Evolutionary conservation across 805 yeast species (phyloP).

Genomic region (Wickerhamomyces mucosus): DNA sequence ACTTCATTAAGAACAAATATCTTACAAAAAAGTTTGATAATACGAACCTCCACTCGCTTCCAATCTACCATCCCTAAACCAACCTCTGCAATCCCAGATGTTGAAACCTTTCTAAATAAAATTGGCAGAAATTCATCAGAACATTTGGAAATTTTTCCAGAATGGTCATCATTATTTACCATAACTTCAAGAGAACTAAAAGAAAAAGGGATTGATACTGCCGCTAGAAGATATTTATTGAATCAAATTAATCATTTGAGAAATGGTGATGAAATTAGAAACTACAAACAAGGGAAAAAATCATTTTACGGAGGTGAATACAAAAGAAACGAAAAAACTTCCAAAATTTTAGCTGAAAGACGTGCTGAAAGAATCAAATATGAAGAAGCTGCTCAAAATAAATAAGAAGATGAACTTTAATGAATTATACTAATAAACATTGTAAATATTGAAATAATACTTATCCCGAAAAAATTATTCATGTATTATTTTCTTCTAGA

Average conservation of each 20-base stretch:
- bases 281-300: conserved; percentile 61
- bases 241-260: conserved; percentile 62
- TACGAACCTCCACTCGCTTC: too few relatives aligned
- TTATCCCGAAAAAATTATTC: too few relatives aligned
- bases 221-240: conserved; percentile 63
- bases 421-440: conserved; percentile 2
- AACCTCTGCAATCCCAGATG: conserved; percentile 52
- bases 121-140: conserved; percentile 74
- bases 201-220: conserved; percentile 65
- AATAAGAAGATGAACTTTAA: conserved; percentile 1
- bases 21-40: too few relatives aligned
- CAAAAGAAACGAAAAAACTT: conserved; percentile 55
- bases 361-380: conserved; percentile 20
- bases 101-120: conserved; percentile 56
- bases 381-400: conserved; percentile 16
- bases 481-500: too few relatives aligned
- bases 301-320: conserved; percentile 80
- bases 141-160: conserved; percentile 57
- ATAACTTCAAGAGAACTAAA: conserved; percentile 51
- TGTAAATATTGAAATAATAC: background rate
- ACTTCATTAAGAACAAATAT: too few relatives aligned
- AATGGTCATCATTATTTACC: conserved; percentile 58
- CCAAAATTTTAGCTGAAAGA: conserved; percentile 42
- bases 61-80: conserved; percentile 32
- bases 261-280: conserved; percentile 44